phyloP scores from a whole-genome alignment of 2,329 filamentous ascomycete species.

The Plectosphaerella sp. region DNA sequence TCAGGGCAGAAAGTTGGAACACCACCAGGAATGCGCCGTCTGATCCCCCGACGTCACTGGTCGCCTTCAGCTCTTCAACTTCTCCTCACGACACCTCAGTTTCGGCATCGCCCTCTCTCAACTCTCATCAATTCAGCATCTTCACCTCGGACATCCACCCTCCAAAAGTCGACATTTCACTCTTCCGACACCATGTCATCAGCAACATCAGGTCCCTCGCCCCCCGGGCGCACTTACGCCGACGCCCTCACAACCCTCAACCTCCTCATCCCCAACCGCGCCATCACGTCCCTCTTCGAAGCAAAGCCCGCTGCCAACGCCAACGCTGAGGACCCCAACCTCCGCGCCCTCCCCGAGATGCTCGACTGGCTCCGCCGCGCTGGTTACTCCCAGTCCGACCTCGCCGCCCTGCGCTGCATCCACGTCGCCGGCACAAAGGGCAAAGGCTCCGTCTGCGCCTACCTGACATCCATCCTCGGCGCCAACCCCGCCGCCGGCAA shows the following conservation, averaged over 20 bases:
- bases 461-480: conserved; percentile 70
- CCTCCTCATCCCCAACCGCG: conserved; percentile 12
- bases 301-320: conserved; percentile 34
- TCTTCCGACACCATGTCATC: neutral
- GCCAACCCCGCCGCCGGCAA: conserved; percentile 21
- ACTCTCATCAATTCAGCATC: too few relatives aligned
- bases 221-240: conserved; percentile 6
- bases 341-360: conserved; percentile 77
- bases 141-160: too few relatives aligned
- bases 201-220: neutral
- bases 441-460: conserved; percentile 85
- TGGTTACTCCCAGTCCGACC: conserved; percentile 57
- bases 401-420: conserved; percentile 49
- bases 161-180: neutral
- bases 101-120: neutral
- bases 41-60: neutral
- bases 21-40: too few relatives aligned
- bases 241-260: conserved; percentile 10
- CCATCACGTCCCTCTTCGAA: conserved; percentile 11
- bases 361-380: conserved; percentile 70
- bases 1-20: too few relatives aligned
- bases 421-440: conserved; percentile 94
- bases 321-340: conserved; percentile 53
- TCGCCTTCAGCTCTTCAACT: too few relatives aligned
- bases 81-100: neutral